Percentiles rank a stretch among this genome's conserved stretches.
Evolutionary conservation across 202 grass and related monocot species (phyloP).

Genomic region (Schoenoplectus tabernaemontani): DNA sequence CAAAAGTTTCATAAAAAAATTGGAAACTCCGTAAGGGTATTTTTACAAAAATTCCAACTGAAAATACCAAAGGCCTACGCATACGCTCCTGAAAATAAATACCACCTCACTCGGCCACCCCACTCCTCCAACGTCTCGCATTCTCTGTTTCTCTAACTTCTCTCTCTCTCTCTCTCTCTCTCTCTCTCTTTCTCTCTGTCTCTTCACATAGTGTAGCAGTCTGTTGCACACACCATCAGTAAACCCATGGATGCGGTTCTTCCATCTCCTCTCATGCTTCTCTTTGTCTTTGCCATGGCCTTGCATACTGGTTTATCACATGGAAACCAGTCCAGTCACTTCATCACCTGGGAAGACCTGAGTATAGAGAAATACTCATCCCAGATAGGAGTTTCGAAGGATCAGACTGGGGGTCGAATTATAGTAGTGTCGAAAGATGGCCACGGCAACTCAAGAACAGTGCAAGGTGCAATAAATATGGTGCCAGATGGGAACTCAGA

Average conservation of each 20-base stretch:
- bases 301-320: background rate
- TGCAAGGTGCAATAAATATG: constrained; percentile 90
- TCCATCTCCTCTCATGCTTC: constrained; percentile 1
- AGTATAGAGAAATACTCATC: constrained; percentile 13
- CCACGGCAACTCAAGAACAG: constrained; percentile 56
- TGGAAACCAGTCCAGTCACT: background rate
- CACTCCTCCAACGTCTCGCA: constrained; percentile 62
- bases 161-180: too few species aligned
- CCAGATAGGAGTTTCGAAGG: background rate
- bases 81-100: constrained; percentile 68
- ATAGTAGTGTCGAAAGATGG: constrained; percentile 77
- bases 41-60: background rate
- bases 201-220: background rate
- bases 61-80: constrained; percentile 27
- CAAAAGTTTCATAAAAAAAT: too few species aligned
- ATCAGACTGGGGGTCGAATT: background rate
- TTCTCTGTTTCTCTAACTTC: constrained; percentile 17
- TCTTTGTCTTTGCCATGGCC: background rate
- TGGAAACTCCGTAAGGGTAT: background rate
- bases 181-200: constrained; percentile 5
- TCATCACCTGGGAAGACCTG: constrained; percentile 79
- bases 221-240: background rate
- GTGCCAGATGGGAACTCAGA: constrained; percentile 53
- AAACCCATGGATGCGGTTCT: background rate
- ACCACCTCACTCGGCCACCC: constrained; percentile 46